A percentile compares a stretch with the other conserved stretches of the same genome.
phyloP scores from a whole-genome alignment of 768 basidiomycete species.

The Pulveroboletus ravenelii region DNA sequence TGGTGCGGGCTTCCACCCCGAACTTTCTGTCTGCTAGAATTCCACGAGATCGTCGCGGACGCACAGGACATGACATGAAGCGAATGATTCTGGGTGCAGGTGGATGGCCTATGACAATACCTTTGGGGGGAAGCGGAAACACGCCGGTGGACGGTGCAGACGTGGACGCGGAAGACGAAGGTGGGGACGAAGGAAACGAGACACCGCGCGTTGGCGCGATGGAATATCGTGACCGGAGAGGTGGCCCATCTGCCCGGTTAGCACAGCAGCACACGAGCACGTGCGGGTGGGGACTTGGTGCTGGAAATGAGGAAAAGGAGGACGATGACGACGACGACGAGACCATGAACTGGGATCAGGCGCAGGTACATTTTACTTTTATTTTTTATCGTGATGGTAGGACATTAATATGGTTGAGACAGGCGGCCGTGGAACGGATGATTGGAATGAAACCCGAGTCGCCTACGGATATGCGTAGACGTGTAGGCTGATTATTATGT shows the following conservation, averaged over 20 bases:
- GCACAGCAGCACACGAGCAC: constrained; percentile 40
- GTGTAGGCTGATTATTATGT: constrained; percentile 14
- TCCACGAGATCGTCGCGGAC: constrained; percentile 75
- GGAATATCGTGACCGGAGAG: constrained; percentile 15
- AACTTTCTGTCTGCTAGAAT: constrained; percentile 69
- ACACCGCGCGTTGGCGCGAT: constrained; percentile 53
- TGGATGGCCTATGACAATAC: constrained; percentile 16
- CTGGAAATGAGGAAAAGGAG: constrained; percentile 52
- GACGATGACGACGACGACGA: constrained; percentile 68
- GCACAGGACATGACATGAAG: constrained; percentile 42
- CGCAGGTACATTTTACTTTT: constrained; percentile 42
- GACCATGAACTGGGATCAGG: constrained; percentile 62
- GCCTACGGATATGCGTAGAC: constrained; percentile 25
- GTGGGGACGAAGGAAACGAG: constrained; percentile 50
- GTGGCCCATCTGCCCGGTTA: constrained; percentile 30
- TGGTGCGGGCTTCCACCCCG: constrained; percentile 37
- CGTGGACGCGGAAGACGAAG: constrained; percentile 31
- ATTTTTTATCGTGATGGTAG: background rate
- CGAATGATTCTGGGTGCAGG: constrained; percentile 28
- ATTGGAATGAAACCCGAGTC: constrained; percentile 43
- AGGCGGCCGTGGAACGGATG: constrained; percentile 58
- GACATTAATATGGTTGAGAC: constrained; percentile 2
- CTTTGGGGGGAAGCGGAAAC: constrained; percentile 5
- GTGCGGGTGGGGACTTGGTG: constrained; percentile 76
- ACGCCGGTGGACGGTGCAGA: constrained; percentile 24